These are phyloP conservation scores for Auricularia heimuer DNA, from an alignment of 768 basidiomycete genomes.

Conservation along the genomic window DNA sequence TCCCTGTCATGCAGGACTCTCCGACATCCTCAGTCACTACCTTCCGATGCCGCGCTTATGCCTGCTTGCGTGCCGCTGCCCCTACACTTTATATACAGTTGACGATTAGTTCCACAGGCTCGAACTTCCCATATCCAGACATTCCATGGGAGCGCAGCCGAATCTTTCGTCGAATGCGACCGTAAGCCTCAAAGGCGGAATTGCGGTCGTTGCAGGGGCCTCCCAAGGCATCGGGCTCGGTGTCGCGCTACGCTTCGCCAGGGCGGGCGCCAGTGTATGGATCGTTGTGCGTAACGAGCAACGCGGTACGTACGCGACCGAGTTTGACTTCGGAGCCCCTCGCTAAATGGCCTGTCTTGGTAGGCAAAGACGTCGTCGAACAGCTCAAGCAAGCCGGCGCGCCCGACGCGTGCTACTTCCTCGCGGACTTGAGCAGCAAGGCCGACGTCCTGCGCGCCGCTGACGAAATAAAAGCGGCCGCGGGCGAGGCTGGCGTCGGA, in stretches of 20 bases:
- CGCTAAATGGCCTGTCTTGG: neutral
- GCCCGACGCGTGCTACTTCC: neutral
- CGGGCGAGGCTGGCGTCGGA: neutral
- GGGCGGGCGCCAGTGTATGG: constrained; percentile 12
- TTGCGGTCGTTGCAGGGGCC: constrained; percentile 20
- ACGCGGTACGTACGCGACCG: neutral
- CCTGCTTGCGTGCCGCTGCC: no score
- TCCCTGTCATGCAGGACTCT: no score
- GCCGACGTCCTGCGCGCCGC: neutral
- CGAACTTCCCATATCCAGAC: no score
- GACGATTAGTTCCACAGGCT: no score
- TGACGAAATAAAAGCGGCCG: neutral
- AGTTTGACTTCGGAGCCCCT: neutral
- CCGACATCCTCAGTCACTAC: no score
- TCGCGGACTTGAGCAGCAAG: neutral
- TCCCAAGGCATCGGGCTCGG: constrained; percentile 19
- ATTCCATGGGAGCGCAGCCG: neutral
- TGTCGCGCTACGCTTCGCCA: constrained; percentile 18
- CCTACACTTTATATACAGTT: no score
- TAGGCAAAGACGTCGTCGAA: neutral
- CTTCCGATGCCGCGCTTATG: no score
- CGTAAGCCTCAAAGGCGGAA: neutral
- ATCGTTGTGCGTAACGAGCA: neutral
- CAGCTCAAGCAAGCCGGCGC: neutral
- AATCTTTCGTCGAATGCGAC: neutral